Evolutionary conservation across 1,139 yeast genomes (phyloP), one percentile per base, ranked within the genome.

Genomic region (Wickerhamiella pararugosa): DNA sequence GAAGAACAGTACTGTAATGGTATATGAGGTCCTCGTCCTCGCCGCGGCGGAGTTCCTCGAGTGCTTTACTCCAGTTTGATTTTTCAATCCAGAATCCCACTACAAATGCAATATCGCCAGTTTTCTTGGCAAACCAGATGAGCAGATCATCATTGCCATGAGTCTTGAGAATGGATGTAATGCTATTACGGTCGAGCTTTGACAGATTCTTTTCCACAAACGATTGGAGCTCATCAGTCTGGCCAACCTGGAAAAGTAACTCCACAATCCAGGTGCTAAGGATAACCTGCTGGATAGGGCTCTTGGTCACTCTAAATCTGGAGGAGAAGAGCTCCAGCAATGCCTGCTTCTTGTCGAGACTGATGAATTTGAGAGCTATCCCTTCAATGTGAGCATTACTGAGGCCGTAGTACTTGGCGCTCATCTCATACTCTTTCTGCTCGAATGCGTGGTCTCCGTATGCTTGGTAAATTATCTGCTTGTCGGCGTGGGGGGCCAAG

Each of bases 231-330:
- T 61, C 59, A 49, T 72, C 71, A 27, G 73, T 53, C 45, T 64
- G 28, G 34, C 11, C 33, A 5, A 29, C 64, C 44, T 71, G 76
- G 57, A 76, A 64, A 45, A 61, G 73, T 8, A 81, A 60, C 61
- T 86, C 92, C 5, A 83, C 70, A 33, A 87, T 73, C 95, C 96
- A 87, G 45, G 80, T 73, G 0, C 87, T 75, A n/a, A 87, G 58
- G 45, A 84, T 68, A 0, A 71, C 65, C 32, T 71, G 61, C 53
- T 79, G 80, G 55, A 81, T 71, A 36, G 63, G 38, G 46, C 64
- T 58, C 46, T 66, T 53, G 50, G 71, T 47, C 49, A 50, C 42
- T 36, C 58, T 53, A 40, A 81, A 66, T 51, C 82, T 79, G 1
- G 69, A 62, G 4, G 62, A 51, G 25, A 87, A 63, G 51, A 80